Evolutionary conservation across 257 asterid species (phyloP), one percentile per base, ranked within the genome.

Genomic region (Dorcoceras hygrometricum): DNA sequence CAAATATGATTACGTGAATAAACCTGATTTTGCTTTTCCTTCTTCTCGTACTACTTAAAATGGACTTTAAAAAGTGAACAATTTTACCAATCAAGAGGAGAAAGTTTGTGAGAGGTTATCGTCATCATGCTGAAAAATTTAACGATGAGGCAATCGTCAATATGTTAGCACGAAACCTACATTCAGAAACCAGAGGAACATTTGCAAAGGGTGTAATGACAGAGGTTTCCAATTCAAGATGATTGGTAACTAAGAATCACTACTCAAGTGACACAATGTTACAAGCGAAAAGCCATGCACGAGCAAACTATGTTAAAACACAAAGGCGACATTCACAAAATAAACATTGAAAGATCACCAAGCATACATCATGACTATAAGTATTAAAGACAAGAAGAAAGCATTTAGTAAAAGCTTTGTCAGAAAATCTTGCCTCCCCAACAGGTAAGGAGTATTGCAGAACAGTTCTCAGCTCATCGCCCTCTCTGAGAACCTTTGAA

Each of bases 371-470:
- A 20, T 64, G 16, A 14, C 23, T 43, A 68, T 73, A 74, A 24
- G 67, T 43, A 65, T 65, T 28, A 19, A 26, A 79, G 71, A 62
- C 27, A 67, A 71, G 71, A 36, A 50, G 57, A 61, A 63, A 56
- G 14, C 69, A 67, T 20, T 25, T 66, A 73, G 57, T 46, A 43
- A 63, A 65, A 24, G 46, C 76, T 51, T 67, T 51, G 53, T 53
- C 51, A 71, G 46, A 57, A 27, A 31, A 66, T 55, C 97, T 84
- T 87, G 81, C 98, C 95, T 89, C 96, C 57, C 72, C 67, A 71
- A 90, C 83, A 68, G 83, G 80, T 71, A 88, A 80, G 66, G 77
- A 79, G 70, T 80, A 87, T 77, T 83, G 87, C 66, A 83, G 75
- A 67, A 78, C 73, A 57, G 70, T 73, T 79, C 74, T 88, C 69